Evolutionary conservation across 2,329 filamentous ascomycete species (phyloP).

Genomic region (Parastagonospora nodorum): DNA sequence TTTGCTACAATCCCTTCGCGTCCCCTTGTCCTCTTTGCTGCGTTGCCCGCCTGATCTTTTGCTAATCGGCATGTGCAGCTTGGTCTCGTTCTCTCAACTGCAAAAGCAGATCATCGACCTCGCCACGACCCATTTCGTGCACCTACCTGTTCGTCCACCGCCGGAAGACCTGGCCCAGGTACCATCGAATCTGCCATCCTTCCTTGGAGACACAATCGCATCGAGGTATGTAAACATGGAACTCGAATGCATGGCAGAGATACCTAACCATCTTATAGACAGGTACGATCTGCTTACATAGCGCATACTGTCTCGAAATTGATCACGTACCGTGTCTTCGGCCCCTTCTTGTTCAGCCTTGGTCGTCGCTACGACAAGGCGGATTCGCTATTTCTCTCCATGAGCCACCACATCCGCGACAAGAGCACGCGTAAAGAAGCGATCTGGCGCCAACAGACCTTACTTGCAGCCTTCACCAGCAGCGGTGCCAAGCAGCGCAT

Average conservation of each 20-base stretch:
- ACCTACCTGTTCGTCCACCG: constrained; percentile 57
- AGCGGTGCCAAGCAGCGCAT: constrained; percentile 62
- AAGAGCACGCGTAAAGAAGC: constrained; percentile 63
- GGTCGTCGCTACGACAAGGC: constrained; percentile 60
- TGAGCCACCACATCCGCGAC: constrained; percentile 61
- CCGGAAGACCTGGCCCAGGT: constrained; percentile 58
- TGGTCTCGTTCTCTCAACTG: constrained; percentile 58
- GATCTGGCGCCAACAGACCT: constrained; percentile 63
- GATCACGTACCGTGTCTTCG: constrained; percentile 62
- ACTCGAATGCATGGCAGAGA: background rate
- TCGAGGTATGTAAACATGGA: constrained; percentile 43
- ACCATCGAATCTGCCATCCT: constrained; percentile 58
- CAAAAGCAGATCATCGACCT: constrained; percentile 58
- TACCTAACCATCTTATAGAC: constrained; percentile 32
- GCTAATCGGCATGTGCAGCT: constrained; percentile 39
- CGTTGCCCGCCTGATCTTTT: constrained; percentile 5
- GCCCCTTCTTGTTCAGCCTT: constrained; percentile 63
- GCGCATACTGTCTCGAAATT: constrained; percentile 62
- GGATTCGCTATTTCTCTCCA: constrained; percentile 60
- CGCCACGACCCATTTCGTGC: constrained; percentile 57
- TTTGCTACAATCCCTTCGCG: constrained; percentile 9
- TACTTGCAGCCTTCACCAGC: constrained; percentile 62
- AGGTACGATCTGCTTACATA: constrained; percentile 60
- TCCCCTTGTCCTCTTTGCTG: background rate
- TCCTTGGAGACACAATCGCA: constrained; percentile 58